Base-by-base conservation (phyloP, 192 early-diverging fungal genomes). In the Thamnidium elegans region DNA sequence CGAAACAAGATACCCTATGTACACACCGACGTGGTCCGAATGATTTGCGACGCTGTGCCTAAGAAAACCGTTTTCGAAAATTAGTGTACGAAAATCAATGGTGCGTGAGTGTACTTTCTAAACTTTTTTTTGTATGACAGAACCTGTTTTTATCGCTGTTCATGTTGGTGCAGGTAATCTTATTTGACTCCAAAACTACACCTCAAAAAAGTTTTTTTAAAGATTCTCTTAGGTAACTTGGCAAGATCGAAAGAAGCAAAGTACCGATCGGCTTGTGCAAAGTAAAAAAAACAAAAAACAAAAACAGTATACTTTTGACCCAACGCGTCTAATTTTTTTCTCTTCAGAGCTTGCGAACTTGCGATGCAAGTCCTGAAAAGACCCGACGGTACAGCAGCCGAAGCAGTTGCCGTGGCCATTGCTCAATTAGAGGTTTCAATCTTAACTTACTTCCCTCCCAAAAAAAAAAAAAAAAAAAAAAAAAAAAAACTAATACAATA, bases 161-260 rank as follows among this genome's bases (percentile, higher is more conserved):
- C 80, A 82, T 72, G 75, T 79, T 34, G 80, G 80, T 7, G 80
- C 80, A 48, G 80, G 79, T 78, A 77, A 58, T 17, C 13, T 2
- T 31, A 15, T n/a, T n/a, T n/a, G n/a, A n/a, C n/a, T n/a, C n/a
- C 13, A 23, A 17, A 17, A 60, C 26, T 26, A 26, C 26, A 26
- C 26, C 1, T 26, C 26, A 26, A 26, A 26, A 26, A 26, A 26
- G 1, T 26, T 26, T 26, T 21, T 15, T 20, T 11, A 60, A 60
- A 34, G 5, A 23, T 8, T 59, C 26, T 3, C 15, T 15, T 7
- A 77, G 75, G 77, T 7, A 17, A 65, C 1, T 71, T 77, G 21
- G 61, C 72, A 17, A 19, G 63, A 47, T 66, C 43, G 42, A 80
- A 77, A 50, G 76, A 77, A 31, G 1, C 50, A 6, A 32, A 50